Base-by-base conservation (phyloP, 768 basidiomycete genomes). In the Paxillus involutus region DNA sequence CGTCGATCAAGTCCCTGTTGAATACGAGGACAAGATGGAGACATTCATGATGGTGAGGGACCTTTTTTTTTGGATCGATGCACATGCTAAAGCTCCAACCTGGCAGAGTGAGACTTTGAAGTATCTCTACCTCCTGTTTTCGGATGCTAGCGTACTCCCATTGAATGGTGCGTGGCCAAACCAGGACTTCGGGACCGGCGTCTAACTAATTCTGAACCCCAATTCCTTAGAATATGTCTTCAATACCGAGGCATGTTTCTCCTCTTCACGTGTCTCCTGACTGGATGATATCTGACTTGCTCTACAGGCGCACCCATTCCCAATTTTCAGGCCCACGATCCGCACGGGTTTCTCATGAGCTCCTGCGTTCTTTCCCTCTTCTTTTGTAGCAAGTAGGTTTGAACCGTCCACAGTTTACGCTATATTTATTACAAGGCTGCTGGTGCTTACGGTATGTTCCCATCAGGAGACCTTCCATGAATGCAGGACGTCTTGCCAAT, bases 1-100 rank as follows among this genome's bases (percentile, higher is more conserved):
- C 64, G 95, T 98, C 10, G 91, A 96, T 68, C 78, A 83, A 56
- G 74, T 86, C 10, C 86, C 88, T 0, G 82, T 76, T 2, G 73
- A 75, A 63, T 75, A 81, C 53, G 87, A 92, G 58, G 93, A 98
- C 71, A 87, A 89, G 69, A 96, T 97, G 94, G 94, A 98, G 73
- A 94, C 94, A 12, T 97, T 95, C 75, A 82, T 94, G 71, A 77
- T 97, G 78, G 91, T 90, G 53, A 40, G 85, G 70, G 21, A 9
- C 33, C 29, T 50, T 21, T 21, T 21, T 21, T 21, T 21, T 35
- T 29, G 4, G 33, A 37, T 9, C 1, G 13, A 12, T 3, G 24
- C 17, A 16, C 13, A 3, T 29, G 16, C 51, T 29, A 8, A 42
- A 37, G 14, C 21, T 43, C 39, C 3, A n/a, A 47, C 48, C 36